Evolutionary conservation across 352 stramenopile species (phyloP), one percentile per base, ranked within the genome.

Genomic region (Globisporangium polare): DNA sequence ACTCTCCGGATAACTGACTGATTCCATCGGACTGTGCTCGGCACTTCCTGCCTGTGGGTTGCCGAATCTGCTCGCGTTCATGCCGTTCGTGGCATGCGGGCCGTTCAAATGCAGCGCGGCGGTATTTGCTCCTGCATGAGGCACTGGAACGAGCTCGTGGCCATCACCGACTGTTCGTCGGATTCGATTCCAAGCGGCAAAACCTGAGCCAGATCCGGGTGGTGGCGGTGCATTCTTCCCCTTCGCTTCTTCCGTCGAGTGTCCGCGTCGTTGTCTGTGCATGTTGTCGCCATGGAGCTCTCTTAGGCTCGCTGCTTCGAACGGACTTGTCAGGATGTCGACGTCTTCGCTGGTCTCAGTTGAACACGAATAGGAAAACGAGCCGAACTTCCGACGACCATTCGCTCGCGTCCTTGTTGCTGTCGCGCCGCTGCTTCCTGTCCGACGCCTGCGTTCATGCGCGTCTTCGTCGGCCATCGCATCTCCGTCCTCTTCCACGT

Each of bases 261-360:
- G 57, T 10, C 37, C 45, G 10, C 50, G 45, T 31, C 41, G 24
- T 18, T 62, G 50, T 41, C 51, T 37, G 22, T 66, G 58, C n/a
- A 39, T 3, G 18, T 39, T 33, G 24, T 66, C 58, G 5, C 33
- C 53, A 27, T 37, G 56, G 35, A 66, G 45, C 6, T 24, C 27
- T 46, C 24, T 35, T 18, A 17, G 26, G 41, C 35, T 60, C 2
- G 9, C 22, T 5, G 52, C 10, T 1, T 20, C 52, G 13, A 61
- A 66, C 6, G 60, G 60, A 27, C 60, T 66, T 12, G 31, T 39
- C 18, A 68, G 31, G 1, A 43, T n/a, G 63, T 53, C 5, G 52
- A 62, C 49, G 22, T 89, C 82, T 20, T 91, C 80, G 53, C 79
- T 89, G 24, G 75, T 86, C 56, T 91, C 79, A 1, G 79, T 91